Percentiles rank a stretch among this genome's conserved stretches.
phyloP scores from a whole-genome alignment of 2,329 filamentous ascomycete genomes.

The Xylaria multiplex region DNA sequence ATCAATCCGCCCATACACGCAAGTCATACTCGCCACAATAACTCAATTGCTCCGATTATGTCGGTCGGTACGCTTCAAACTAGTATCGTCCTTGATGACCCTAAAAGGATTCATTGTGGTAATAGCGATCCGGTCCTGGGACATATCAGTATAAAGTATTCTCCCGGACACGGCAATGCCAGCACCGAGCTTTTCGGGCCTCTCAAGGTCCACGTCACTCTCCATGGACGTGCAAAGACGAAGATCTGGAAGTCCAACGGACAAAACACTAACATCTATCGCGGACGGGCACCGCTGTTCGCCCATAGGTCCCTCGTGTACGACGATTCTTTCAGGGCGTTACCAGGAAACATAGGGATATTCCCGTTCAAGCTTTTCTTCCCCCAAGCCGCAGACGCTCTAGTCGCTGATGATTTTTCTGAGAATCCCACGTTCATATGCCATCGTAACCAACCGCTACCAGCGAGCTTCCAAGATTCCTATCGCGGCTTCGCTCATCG shows the following conservation, averaged over 20 bases:
- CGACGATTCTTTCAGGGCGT: conserved; percentile 29
- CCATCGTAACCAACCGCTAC: conserved; percentile 23
- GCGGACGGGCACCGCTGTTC: conserved; percentile 31
- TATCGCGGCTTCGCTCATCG: conserved; percentile 19
- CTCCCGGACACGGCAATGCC: conserved; percentile 5
- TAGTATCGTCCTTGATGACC: conserved; percentile 26
- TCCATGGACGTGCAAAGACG: conserved; percentile 36
- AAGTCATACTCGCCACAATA: not conserved
- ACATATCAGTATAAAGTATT: conserved; percentile 27
- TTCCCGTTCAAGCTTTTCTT: conserved; percentile 32
- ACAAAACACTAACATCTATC: conserved; percentile 25
- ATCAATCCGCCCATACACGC: not conserved
- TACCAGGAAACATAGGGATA: not conserved
- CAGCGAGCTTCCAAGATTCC: conserved; percentile 30
- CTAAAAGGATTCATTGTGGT: conserved; percentile 30
- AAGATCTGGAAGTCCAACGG: conserved; percentile 30
- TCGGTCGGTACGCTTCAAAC: conserved; percentile 30
- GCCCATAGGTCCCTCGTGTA: conserved; percentile 17
- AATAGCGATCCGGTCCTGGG: conserved; percentile 29
- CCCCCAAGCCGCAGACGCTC: conserved; percentile 18
- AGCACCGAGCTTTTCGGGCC: conserved; percentile 32
- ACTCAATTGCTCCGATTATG: conserved; percentile 19
- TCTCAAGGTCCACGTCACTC: conserved; percentile 25
- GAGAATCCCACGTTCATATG: conserved; percentile 18
- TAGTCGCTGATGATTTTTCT: not conserved